Percentiles rank a stretch among this genome's conserved stretches.
Conservation (phyloP, 2,329 filamentous ascomycete species). For the Mycosphaerella arachidis region DNA sequence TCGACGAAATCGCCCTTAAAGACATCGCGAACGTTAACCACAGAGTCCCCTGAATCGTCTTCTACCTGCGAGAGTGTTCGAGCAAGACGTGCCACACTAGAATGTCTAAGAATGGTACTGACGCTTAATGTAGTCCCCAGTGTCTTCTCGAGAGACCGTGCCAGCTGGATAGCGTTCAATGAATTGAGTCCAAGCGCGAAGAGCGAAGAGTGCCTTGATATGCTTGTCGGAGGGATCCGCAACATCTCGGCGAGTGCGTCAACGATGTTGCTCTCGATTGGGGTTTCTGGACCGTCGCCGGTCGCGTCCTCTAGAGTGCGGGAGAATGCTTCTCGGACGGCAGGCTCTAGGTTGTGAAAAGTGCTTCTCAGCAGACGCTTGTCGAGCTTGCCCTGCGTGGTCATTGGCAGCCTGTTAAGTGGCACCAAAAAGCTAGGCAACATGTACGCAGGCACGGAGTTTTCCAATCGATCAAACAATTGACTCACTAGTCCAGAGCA, state of each 20-base stretch:
- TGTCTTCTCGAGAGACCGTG: slow-evolving; percentile 53
- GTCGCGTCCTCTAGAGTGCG: slow-evolving; percentile 31
- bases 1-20: slow-evolving; percentile 8
- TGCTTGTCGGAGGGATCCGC: slow-evolving; percentile 39
- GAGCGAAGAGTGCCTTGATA: slow-evolving; percentile 67
- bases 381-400: slow-evolving; percentile 70
- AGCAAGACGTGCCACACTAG: slow-evolving; percentile 59
- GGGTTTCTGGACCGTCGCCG: slow-evolving; percentile 46
- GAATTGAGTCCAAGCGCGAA: slow-evolving; percentile 62
- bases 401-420: slow-evolving; percentile 65
- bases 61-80: not conserved
- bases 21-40: not conserved
- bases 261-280: slow-evolving; percentile 55
- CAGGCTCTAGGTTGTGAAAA: slow-evolving; percentile 46
- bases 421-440: slow-evolving; percentile 70
- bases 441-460: slow-evolving; percentile 69
- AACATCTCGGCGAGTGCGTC: slow-evolving; percentile 51
- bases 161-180: slow-evolving; percentile 70
- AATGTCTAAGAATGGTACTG: slow-evolving; percentile 63
- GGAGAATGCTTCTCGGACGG: slow-evolving; percentile 43
- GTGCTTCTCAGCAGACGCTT: slow-evolving; percentile 48
- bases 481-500: slow-evolving; percentile 6
- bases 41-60: not conserved
- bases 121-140: slow-evolving; percentile 54
- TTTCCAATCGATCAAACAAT: slow-evolving; percentile 54